Evolutionary conservation across 2,329 filamentous ascomycete species (phyloP).

Genomic region (Verticillium tricorpus): DNA sequence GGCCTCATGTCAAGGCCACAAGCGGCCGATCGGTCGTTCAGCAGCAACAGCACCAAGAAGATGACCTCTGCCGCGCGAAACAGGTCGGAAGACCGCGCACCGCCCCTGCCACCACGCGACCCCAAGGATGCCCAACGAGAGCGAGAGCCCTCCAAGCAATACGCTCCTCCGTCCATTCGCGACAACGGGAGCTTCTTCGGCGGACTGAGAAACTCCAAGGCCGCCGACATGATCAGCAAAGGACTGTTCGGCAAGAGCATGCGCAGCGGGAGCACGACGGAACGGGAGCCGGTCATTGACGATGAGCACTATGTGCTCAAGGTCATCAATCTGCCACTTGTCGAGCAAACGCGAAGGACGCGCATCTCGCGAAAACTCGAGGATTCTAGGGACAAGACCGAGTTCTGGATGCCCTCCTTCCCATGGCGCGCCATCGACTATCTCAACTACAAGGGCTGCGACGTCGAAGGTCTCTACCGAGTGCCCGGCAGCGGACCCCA

Average conservation of each 20-base stretch:
- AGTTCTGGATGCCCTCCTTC: constrained; percentile 97
- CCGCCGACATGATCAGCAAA: constrained; percentile 77
- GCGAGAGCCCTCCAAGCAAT: constrained; percentile 37
- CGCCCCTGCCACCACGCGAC: constrained; percentile 31
- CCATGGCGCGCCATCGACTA: constrained; percentile 97
- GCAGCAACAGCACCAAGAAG: constrained; percentile 65
- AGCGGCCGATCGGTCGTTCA: constrained; percentile 61
- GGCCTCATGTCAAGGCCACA: constrained; percentile 60
- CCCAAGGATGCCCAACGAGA: constrained; percentile 40
- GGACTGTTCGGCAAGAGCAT: constrained; percentile 76
- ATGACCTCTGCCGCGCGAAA: constrained; percentile 63
- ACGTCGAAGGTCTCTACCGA: constrained; percentile 89
- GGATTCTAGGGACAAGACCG: constrained; percentile 87
- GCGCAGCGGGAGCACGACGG: constrained; percentile 66
- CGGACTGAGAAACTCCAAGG: constrained; percentile 67
- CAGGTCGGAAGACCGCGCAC: constrained; percentile 66
- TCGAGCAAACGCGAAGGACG: constrained; percentile 86
- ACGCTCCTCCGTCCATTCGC: constrained; percentile 37
- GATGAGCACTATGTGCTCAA: constrained; percentile 81
- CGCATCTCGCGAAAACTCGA: constrained; percentile 87
- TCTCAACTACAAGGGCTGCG: constrained; percentile 88
- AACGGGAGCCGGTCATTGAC: constrained; percentile 61
- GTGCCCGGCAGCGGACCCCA: constrained; percentile 87
- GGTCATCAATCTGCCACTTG: constrained; percentile 78
- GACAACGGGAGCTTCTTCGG: constrained; percentile 67